phyloP scores from a whole-genome alignment of 306 rosid species.

The Biancaea sappan region DNA sequence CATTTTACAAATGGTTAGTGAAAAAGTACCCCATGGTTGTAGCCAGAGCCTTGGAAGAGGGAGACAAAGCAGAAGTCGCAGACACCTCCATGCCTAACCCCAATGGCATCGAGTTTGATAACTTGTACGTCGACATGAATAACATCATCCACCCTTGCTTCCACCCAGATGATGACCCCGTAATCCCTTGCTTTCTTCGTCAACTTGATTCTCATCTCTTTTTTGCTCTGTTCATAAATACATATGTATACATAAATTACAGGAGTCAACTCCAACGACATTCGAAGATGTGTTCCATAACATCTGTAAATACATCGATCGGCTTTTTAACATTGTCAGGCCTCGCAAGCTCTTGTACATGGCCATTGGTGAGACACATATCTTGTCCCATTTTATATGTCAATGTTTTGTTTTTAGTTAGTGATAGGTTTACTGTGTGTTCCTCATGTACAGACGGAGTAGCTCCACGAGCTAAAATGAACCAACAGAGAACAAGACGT shows the following conservation, averaged over 20 bases:
- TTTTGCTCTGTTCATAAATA: too few relatives aligned
- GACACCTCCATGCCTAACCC: conserved; percentile 37
- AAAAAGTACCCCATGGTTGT: conserved; percentile 38
- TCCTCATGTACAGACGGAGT: conserved; percentile 55
- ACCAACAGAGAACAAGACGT: conserved; percentile 58
- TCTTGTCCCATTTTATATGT: too few relatives aligned
- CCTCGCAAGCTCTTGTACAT: conserved; percentile 52
- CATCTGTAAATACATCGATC: conserved; percentile 51
- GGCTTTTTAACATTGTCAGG: conserved; percentile 36
- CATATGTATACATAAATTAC: neutral
- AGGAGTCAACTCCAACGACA: conserved; percentile 35
- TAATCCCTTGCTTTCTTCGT: conserved; percentile 28
- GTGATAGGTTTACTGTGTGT: neutral
- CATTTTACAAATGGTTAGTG: conserved; percentile 49
- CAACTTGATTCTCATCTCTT: neutral
- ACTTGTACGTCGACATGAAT: conserved; percentile 65
- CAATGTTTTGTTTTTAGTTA: too few relatives aligned
- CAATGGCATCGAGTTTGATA: conserved; percentile 42
- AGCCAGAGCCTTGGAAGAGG: conserved; percentile 31
- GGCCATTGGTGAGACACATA: conserved; percentile 44
- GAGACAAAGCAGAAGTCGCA: neutral
- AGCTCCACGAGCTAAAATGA: conserved; percentile 71
- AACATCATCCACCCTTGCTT: conserved; percentile 63
- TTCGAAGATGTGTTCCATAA: conserved; percentile 50
- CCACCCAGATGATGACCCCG: conserved; percentile 36